Evolutionary conservation across 2,329 filamentous ascomycete species (phyloP).

Genomic region (Volutella citrinella): DNA sequence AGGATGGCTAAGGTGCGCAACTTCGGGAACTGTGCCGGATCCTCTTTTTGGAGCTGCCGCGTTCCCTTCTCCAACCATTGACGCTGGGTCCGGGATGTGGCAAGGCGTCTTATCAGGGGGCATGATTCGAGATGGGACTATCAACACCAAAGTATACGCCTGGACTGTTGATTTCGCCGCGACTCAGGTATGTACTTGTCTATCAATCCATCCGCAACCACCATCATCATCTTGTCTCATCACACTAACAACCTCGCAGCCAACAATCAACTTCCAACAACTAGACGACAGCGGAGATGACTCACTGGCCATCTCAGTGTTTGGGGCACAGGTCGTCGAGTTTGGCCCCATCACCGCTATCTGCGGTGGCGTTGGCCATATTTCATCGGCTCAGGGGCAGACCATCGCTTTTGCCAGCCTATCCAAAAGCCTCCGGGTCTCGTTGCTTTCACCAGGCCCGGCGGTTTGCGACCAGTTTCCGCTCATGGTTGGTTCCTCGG

Average conservation of each 20-base stretch:
- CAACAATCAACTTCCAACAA: slow-evolving; percentile 23
- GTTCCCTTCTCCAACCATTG: slow-evolving; percentile 22
- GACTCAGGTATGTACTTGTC: slow-evolving; percentile 31
- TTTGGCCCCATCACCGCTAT: slow-evolving; percentile 20
- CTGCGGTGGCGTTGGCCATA: slow-evolving; percentile 32
- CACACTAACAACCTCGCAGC: slow-evolving; percentile 15
- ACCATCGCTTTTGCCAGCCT: slow-evolving; percentile 19
- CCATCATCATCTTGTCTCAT: neutral
- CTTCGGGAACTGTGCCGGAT: slow-evolving; percentile 32
- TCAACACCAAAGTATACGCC: slow-evolving; percentile 60
- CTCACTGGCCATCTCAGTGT: slow-evolving; percentile 23
- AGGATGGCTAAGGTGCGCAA: slow-evolving; percentile 46
- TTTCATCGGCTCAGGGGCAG: slow-evolving; percentile 26
- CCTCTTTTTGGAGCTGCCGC: slow-evolving; percentile 44
- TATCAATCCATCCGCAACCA: neutral
- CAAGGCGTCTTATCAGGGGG: slow-evolving; percentile 70
- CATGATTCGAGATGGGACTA: slow-evolving; percentile 59
- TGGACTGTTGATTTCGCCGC: slow-evolving; percentile 56
- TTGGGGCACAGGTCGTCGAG: slow-evolving; percentile 29
- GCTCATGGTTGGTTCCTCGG: slow-evolving; percentile 68
- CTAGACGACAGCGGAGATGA: slow-evolving; percentile 5
- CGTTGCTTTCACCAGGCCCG: too few relatives aligned
- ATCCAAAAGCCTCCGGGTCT: too few relatives aligned
- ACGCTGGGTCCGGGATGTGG: slow-evolving; percentile 30
- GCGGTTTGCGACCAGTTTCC: slow-evolving; percentile 44